A percentile compares a stretch with the other conserved stretches of the same genome.
phyloP scores from a whole-genome alignment of 2,329 filamentous ascomycete species.

The Calonectria pseudoturangicola region DNA sequence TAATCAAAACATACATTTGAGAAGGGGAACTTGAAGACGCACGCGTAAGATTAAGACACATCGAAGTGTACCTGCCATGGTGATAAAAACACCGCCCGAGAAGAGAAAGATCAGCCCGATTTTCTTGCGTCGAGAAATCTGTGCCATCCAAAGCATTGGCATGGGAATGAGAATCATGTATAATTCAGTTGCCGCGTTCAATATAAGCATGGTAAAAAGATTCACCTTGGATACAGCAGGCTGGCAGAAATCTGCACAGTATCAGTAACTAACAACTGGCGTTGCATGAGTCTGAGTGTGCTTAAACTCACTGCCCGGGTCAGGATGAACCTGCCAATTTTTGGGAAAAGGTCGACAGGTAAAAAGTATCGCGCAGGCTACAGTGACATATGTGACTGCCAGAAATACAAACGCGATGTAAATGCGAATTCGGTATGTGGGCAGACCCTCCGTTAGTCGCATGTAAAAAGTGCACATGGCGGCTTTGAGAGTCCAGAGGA shows the following conservation, averaged over 20 bases:
- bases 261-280: no score
- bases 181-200: neutral
- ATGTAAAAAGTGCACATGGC: conserved; percentile 71
- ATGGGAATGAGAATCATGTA: conserved; percentile 2
- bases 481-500: conserved; percentile 71
- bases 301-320: conserved; percentile 58
- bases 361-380: conserved; percentile 57
- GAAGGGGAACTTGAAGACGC: neutral
- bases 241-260: neutral
- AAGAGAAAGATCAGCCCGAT: neutral
- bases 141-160: conserved; percentile 2
- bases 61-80: conserved; percentile 12
- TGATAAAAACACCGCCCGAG: neutral
- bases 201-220: neutral
- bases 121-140: conserved; percentile 4
- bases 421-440: conserved; percentile 46
- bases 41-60: conserved; percentile 7
- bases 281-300: neutral
- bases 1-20: neutral
- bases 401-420: conserved; percentile 58
- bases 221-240: conserved; percentile 4
- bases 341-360: conserved; percentile 58
- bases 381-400: conserved; percentile 55
- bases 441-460: conserved; percentile 61
- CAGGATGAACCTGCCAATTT: conserved; percentile 63